phyloP scores from a whole-genome alignment of 371 early-diverging fungal species.

The Mortierella sp. region DNA sequence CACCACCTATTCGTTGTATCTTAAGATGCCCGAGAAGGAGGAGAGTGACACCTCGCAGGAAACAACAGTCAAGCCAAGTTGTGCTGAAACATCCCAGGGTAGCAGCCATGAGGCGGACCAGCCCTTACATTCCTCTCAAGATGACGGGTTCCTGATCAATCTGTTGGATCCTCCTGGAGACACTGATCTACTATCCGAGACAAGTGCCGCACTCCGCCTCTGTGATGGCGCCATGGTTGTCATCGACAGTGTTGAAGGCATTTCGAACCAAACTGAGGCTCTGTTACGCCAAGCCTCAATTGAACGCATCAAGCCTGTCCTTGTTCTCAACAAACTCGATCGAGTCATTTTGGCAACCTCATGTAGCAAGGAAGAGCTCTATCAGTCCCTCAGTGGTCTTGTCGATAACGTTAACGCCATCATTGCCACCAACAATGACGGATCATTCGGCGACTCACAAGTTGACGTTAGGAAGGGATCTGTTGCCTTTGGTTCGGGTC shows the following conservation, averaged over 20 bases:
- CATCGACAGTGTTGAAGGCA: constrained; percentile 99
- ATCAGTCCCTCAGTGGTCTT: constrained; percentile 91
- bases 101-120: neutral
- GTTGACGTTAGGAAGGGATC: constrained; percentile 96
- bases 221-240: constrained; percentile 99
- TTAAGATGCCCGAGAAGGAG: constrained; percentile 91
- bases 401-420: constrained; percentile 97
- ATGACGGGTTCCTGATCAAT: constrained; percentile 98
- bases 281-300: constrained; percentile 99
- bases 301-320: constrained; percentile 99
- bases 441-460: constrained; percentile 87
- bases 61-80: no score
- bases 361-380: constrained; percentile 95
- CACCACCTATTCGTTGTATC: constrained; percentile 99
- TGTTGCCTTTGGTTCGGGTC: constrained; percentile 99
- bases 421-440: constrained; percentile 92
- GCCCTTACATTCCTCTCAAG: constrained; percentile 34
- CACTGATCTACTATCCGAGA: constrained; percentile 99
- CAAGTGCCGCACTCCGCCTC: constrained; percentile 99
- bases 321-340: constrained; percentile 99
- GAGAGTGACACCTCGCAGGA: constrained; percentile 92
- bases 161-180: constrained; percentile 99
- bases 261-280: constrained; percentile 99
- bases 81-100: neutral
- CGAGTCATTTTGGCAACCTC: constrained; percentile 99